Evolutionary conservation across 306 rosid genomes (phyloP), one percentile per base, ranked within the genome.

Genomic region (Chamaecrista fasciculata): DNA sequence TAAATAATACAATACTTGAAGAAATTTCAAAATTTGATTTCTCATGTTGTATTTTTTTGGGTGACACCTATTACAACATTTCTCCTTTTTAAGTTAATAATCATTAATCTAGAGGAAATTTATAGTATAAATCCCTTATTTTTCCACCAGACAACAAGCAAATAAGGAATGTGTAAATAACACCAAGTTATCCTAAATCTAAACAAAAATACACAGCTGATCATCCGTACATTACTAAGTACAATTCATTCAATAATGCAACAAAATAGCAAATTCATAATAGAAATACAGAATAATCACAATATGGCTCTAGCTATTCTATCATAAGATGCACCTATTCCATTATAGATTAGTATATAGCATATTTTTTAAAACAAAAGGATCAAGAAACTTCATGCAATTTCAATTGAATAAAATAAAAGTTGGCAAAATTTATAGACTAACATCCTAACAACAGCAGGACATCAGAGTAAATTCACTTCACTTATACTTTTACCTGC

Each of bases 401-500:
- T 39, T 62, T 23, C 67, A 62, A 4, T 33, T 21, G 40, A 20
- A 14, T 62, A 61, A 28, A 61, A 39, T 12, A 39, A 39, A 62
- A 50, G 20, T 21, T 39, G 20, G 34, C 11, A 37, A 21, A 26
- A 24, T 24, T 25, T 12, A 26, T 43, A 55, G 43, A 62, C 43
- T 8, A 24, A 40, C 37, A 7, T 39, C 36, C 36, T 15, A 10
- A 24, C 21, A 57, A 63, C 29, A 67, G 43, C 29, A 47, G 39
- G 55, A 55, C 4, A 63, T 40, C 39, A 67, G 11, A 59, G 39
- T 37, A 47, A 78, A 29, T n/a, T 40, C 42, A 43, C 24, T n/a
- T 40, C 42, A 43, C 24, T 31, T 16, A 46, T 21, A 61, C 49
- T 76, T 83, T 74, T 73, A 95, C 99, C 99, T 91, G 79, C 86